Conservation (phyloP, 352 stramenopile genomes). For the Globisporangium radiosum region DNA sequence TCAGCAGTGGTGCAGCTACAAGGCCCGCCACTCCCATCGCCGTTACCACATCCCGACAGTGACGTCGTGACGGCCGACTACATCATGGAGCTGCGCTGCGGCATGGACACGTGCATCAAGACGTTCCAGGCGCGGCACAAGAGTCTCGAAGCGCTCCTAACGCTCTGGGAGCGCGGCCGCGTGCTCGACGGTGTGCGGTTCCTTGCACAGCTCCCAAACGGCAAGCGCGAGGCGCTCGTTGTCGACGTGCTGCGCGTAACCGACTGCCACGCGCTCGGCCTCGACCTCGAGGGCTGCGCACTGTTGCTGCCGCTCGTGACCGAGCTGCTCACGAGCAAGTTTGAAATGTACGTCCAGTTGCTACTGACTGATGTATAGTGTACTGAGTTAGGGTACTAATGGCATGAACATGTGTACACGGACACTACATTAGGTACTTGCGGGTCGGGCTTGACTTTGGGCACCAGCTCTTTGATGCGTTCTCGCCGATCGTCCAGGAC, state of each 20-base stretch:
- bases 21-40: background rate
- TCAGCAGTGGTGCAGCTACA: slow-evolving; percentile 2
- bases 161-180: slow-evolving; percentile 61
- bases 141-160: slow-evolving; percentile 59
- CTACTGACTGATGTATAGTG: background rate
- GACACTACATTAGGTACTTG: slow-evolving; percentile 33
- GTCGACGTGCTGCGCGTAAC: slow-evolving; percentile 66
- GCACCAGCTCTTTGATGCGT: slow-evolving; percentile 66
- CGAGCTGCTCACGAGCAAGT: slow-evolving; percentile 58
- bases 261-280: slow-evolving; percentile 46
- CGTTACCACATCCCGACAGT: slow-evolving; percentile 2
- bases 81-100: slow-evolving; percentile 77
- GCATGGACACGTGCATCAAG: slow-evolving; percentile 81
- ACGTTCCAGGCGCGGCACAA: slow-evolving; percentile 65
- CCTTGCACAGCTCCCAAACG: slow-evolving; percentile 50
- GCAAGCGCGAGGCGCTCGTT: slow-evolving; percentile 65
- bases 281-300: slow-evolving; percentile 71
- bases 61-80: slow-evolving; percentile 50
- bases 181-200: slow-evolving; percentile 68
- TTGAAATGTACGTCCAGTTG: slow-evolving; percentile 40
- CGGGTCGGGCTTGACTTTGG: slow-evolving; percentile 44
- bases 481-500: slow-evolving; percentile 68
- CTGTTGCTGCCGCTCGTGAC: slow-evolving; percentile 74
- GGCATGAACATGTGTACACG: background rate
- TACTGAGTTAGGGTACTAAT: background rate